phyloP scores from a whole-genome alignment of 441 rosid species.

The Theobroma grandiflorum region DNA sequence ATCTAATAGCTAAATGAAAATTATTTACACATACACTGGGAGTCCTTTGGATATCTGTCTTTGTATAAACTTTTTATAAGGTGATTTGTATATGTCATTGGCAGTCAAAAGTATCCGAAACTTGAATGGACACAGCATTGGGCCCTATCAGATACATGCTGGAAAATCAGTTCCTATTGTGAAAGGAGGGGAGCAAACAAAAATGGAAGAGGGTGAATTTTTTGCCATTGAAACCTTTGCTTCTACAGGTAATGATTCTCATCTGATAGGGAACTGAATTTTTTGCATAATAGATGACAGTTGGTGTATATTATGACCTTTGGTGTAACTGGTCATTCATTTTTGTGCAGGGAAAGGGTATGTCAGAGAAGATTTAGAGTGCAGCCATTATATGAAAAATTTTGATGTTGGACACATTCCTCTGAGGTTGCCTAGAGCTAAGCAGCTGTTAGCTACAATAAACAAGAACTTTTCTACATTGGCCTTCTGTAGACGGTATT shows the following conservation, averaged over 20 bases:
- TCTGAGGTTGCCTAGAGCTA: slow-evolving; percentile 87
- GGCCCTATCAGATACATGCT: slow-evolving; percentile 93
- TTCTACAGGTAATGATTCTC: slow-evolving; percentile 73
- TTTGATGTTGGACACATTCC: slow-evolving; percentile 86
- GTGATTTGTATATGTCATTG: slow-evolving; percentile 20
- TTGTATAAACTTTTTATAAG: neutral
- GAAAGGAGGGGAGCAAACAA: slow-evolving; percentile 98
- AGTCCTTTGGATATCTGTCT: neutral
- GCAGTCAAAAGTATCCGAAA: slow-evolving; percentile 95
- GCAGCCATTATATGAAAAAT: slow-evolving; percentile 96
- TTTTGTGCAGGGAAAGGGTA: slow-evolving; percentile 80
- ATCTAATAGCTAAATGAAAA: neutral
- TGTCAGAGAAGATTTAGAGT: slow-evolving; percentile 93
- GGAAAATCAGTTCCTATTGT: slow-evolving; percentile 96
- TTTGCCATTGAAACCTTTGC: slow-evolving; percentile 95
- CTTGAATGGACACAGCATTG: slow-evolving; percentile 95
- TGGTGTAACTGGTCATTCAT: slow-evolving; percentile 8
- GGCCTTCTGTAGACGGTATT: slow-evolving; percentile 86
- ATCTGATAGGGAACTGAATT: neutral
- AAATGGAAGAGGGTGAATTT: slow-evolving; percentile 99
- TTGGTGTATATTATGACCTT: neutral
- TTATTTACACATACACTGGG: neutral
- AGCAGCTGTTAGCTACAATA: slow-evolving; percentile 91
- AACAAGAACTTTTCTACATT: slow-evolving; percentile 94
- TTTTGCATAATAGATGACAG: slow-evolving; percentile 20